Conservation (phyloP, 2,329 filamentous ascomycete genomes). For the Colletotrichum somersetense region DNA sequence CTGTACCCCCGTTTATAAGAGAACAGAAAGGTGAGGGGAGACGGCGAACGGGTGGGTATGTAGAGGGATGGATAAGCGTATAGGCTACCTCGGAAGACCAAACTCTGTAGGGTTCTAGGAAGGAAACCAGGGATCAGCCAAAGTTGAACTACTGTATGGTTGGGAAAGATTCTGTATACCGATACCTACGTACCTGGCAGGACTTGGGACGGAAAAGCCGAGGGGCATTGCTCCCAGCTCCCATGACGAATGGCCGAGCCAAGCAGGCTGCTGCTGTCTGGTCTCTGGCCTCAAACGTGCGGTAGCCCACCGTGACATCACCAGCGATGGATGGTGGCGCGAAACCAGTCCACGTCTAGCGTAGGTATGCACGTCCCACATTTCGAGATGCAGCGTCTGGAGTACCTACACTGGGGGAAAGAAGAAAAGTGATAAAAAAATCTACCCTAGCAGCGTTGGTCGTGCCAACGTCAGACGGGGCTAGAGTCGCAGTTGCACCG, state of each 20-base stretch:
- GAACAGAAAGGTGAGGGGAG: not conserved
- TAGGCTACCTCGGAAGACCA: not conserved
- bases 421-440: not conserved
- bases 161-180: not conserved
- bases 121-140: not conserved
- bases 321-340: conserved; percentile 21
- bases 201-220: conserved; percentile 32
- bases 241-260: conserved; percentile 7
- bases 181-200: not conserved
- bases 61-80: not conserved
- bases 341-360: conserved; percentile 37
- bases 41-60: not conserved
- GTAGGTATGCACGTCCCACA: conserved; percentile 28
- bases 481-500: not conserved
- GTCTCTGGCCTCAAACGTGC: conserved; percentile 17
- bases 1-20: conserved; percentile 3
- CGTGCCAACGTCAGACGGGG: conserved; percentile 10
- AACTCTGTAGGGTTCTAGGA: not conserved
- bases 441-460: conserved; percentile 8
- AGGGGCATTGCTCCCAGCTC: not conserved
- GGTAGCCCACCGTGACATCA: conserved; percentile 38
- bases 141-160: not conserved
- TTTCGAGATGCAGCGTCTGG: conserved; percentile 24
- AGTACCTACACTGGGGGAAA: not conserved
- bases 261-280: not conserved